These are phyloP conservation scores for Fraxinus sp. DNA, from an alignment of 305 asterid genomes.

Conservation along the genomic window DNA sequence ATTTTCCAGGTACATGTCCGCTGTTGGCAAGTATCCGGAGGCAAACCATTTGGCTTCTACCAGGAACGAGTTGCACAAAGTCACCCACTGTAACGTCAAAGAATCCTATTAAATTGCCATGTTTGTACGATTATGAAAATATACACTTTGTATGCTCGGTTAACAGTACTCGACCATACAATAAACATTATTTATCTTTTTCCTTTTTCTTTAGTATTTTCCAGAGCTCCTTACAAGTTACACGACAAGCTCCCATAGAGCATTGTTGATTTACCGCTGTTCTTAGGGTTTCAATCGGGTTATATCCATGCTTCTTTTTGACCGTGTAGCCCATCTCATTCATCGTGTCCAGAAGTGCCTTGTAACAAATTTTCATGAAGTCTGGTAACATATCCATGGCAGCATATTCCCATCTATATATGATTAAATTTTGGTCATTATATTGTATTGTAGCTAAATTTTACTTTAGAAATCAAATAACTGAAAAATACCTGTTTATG, in stretches of 20 bases:
- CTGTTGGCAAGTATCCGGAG: slow-evolving; percentile 28
- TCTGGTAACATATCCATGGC: slow-evolving; percentile 41
- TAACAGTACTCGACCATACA: not conserved
- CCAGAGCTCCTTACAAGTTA: not conserved
- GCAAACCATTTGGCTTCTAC: slow-evolving; percentile 53
- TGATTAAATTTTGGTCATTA: not conserved
- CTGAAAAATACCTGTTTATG: slow-evolving; percentile 27
- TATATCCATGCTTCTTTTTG: slow-evolving; percentile 32
- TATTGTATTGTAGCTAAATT: not conserved
- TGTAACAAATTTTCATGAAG: slow-evolving; percentile 51
- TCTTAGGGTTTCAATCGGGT: slow-evolving; percentile 36
- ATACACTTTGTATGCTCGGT: not conserved
- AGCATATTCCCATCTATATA: slow-evolving; percentile 56
- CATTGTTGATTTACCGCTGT: slow-evolving; percentile 27
- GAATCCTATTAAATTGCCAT: not conserved
- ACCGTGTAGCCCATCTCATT: slow-evolving; percentile 32
- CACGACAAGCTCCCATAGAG: not conserved
- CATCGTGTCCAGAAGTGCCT: slow-evolving; percentile 42
- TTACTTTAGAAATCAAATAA: not conserved
- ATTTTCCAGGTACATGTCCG: slow-evolving; percentile 43
- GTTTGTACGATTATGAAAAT: not conserved
- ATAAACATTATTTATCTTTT: not conserved
- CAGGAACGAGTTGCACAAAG: slow-evolving; percentile 47
- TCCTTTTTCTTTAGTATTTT: not conserved
- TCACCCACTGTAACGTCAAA: slow-evolving; percentile 38